Evolutionary conservation across 1,139 yeast species (phyloP).

Genomic region (Scheffersomyces segobiensis): DNA sequence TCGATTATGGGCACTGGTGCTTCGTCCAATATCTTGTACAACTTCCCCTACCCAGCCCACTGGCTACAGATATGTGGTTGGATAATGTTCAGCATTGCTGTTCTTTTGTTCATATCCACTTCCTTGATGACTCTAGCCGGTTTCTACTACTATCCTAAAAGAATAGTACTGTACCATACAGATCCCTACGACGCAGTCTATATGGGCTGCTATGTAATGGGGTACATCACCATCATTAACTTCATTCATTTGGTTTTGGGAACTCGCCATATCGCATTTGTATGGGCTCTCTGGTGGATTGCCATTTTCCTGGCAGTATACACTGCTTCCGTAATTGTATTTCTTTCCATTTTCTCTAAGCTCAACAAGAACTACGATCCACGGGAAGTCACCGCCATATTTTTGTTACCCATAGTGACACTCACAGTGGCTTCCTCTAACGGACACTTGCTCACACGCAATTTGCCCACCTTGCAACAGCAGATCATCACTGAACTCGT

Average conservation of each 20-base stretch:
- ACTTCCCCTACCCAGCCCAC: slow-evolving; percentile 61
- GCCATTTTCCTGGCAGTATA: slow-evolving; percentile 52
- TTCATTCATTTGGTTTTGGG: slow-evolving; percentile 25
- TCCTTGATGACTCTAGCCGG: slow-evolving; percentile 19
- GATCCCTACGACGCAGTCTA: slow-evolving; percentile 57
- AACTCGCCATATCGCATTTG: background rate
- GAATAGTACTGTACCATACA: slow-evolving; percentile 37
- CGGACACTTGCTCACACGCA: slow-evolving; percentile 54
- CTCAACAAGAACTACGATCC: slow-evolving; percentile 23
- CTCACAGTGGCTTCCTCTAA: slow-evolving; percentile 71
- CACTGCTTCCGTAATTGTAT: slow-evolving; percentile 59
- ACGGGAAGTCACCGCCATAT: slow-evolving; percentile 40
- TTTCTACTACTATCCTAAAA: background rate
- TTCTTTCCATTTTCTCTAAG: slow-evolving; percentile 41
- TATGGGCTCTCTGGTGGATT: slow-evolving; percentile 72
- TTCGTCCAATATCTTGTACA: slow-evolving; percentile 55
- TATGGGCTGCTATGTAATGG: slow-evolving; percentile 83
- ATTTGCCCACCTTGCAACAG: slow-evolving; percentile 40
- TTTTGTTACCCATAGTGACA: slow-evolving; percentile 72
- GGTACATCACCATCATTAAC: slow-evolving; percentile 63
- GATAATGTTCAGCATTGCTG: slow-evolving; percentile 55
- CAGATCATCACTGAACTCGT: slow-evolving; percentile 55
- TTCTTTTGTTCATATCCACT: slow-evolving; percentile 45
- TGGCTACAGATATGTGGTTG: slow-evolving; percentile 64
- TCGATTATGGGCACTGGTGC: slow-evolving; percentile 85